phyloP scores from a whole-genome alignment of 2,329 filamentous ascomycete species.

The Fusarium austroafricanum region DNA sequence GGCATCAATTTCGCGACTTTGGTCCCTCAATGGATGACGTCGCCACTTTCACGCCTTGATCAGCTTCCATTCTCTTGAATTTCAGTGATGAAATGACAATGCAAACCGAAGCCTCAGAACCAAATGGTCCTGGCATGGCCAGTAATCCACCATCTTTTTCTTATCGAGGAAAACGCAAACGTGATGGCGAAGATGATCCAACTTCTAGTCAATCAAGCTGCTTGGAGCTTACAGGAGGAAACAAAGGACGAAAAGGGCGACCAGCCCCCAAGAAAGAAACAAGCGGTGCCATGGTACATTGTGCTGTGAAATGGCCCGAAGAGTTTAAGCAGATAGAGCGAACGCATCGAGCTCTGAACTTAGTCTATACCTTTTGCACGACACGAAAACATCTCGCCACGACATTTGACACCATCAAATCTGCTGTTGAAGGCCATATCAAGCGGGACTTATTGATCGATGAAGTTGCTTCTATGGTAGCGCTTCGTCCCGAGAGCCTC shows the following conservation, averaged over 20 bases:
- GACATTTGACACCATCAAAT: conserved; percentile 88
- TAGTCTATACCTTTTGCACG: conserved; percentile 95
- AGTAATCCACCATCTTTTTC: neutral
- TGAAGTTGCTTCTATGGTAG: conserved; percentile 85
- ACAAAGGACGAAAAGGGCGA: conserved; percentile 19
- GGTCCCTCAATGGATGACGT: conserved; percentile 29
- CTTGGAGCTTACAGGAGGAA: conserved; percentile 6
- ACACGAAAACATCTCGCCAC: conserved; percentile 93
- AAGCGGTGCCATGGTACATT: conserved; percentile 41
- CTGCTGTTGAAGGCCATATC: conserved; percentile 85
- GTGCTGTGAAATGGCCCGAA: conserved; percentile 74
- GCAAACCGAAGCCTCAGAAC: conserved; percentile 10
- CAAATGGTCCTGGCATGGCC: neutral
- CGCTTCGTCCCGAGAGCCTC: conserved; percentile 80
- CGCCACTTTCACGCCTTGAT: conserved; percentile 20
- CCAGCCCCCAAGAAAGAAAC: conserved; percentile 30
- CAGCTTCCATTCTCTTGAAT: neutral
- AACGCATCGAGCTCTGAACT: conserved; percentile 85
- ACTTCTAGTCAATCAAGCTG: conserved; percentile 18
- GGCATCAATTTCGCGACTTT: conserved; percentile 52
- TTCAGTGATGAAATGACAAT: conserved; percentile 11
- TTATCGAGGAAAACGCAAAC: conserved; percentile 41
- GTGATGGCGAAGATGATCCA: conserved; percentile 21
- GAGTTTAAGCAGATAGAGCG: conserved; percentile 78
- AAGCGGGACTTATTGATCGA: conserved; percentile 75